A percentile compares a stretch with the other conserved stretches of the same genome.
Evolutionary conservation across 768 basidiomycete species (phyloP).

Genomic region (Macrolepiota dolichaula): DNA sequence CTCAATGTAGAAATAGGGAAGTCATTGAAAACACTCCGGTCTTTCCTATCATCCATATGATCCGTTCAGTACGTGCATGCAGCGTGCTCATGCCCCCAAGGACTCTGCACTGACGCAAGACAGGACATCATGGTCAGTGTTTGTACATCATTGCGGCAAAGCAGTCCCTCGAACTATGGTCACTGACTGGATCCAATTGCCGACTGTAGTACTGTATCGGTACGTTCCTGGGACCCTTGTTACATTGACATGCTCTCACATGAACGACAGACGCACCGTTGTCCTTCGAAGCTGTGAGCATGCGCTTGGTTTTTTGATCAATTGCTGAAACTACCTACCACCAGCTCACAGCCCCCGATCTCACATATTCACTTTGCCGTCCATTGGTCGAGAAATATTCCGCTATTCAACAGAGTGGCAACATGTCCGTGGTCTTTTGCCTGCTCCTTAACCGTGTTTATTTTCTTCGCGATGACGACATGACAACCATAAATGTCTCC

Average conservation of each 20-base stretch:
- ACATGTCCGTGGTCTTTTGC: constrained; percentile 85
- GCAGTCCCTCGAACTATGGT: background rate
- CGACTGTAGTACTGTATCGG: constrained; percentile 63
- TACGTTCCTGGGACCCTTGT: constrained; percentile 23
- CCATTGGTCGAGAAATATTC: constrained; percentile 88
- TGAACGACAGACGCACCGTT: constrained; percentile 71
- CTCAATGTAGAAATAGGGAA: constrained; percentile 28
- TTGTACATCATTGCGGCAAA: background rate
- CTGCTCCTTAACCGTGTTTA: constrained; percentile 84
- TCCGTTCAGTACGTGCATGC: constrained; percentile 49
- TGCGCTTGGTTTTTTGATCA: background rate
- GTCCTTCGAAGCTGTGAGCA: constrained; percentile 70
- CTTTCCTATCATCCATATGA: constrained; percentile 80
- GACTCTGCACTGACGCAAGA: constrained; percentile 12
- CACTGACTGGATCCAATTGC: constrained; percentile 3
- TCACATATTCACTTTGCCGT: constrained; percentile 86
- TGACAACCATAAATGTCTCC: constrained; percentile 68
- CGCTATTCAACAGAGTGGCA: constrained; percentile 65
- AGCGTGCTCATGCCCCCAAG: background rate
- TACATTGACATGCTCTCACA: constrained; percentile 3
- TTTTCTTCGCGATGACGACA: constrained; percentile 74
- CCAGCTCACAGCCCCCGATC: constrained; percentile 80
- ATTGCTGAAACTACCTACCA: background rate
- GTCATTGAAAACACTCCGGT: constrained; percentile 59
- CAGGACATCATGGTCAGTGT: constrained; percentile 62